Base-by-base conservation (phyloP, 139 green algal species). In the Coelastrella sp. region DNA sequence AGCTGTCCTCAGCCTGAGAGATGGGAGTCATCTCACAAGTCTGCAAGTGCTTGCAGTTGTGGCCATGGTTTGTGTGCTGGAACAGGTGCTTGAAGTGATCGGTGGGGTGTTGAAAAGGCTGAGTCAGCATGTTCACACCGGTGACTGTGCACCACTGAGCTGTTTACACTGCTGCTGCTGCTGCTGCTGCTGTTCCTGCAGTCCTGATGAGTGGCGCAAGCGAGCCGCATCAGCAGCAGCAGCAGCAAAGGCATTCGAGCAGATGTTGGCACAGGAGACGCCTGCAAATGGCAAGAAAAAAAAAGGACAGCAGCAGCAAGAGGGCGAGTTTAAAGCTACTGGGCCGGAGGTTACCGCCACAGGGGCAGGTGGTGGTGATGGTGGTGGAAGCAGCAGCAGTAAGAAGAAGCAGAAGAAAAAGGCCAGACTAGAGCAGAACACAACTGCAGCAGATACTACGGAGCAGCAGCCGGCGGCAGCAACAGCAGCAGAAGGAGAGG, bases 151-250 rank as follows among this genome's bases (percentile, higher is more conserved):
- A 49, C 3, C 35, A 49, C 35, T 49, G 35, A 49, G 63, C 27
- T 86, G 3, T 72, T 49, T 20, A 73, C 15, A 8, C 19, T 57
- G 58, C 19, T 59, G 82, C 11, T 59, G 22, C 61, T 78, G 63
- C 14, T 70, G 63, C 63, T 70, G 63, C 12, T 70, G 63, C 0
- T 70, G 63, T 70, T 87, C 8, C 7, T 89, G 27, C 86, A 90
- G 87, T 59, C 76, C 87, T 59, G 87, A 91, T 68, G 87, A 91
- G 65, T 87, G 87, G 87, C 78, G 78, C 10, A 87, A 87, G 78
- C 78, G 87, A 35, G 66, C 87, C 4, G 63, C 87, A 19, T 82
- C 87, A 82, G 20, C 78, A 57, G 87, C 87, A 25, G 49, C 87
- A 24, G 59, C 87, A 6, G 58, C 49, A 35, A 60, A 25, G 5